Evolutionary conservation across 2,329 filamentous ascomycete genomes (phyloP).

Genomic region (Pyrenochaeta sp.): DNA sequence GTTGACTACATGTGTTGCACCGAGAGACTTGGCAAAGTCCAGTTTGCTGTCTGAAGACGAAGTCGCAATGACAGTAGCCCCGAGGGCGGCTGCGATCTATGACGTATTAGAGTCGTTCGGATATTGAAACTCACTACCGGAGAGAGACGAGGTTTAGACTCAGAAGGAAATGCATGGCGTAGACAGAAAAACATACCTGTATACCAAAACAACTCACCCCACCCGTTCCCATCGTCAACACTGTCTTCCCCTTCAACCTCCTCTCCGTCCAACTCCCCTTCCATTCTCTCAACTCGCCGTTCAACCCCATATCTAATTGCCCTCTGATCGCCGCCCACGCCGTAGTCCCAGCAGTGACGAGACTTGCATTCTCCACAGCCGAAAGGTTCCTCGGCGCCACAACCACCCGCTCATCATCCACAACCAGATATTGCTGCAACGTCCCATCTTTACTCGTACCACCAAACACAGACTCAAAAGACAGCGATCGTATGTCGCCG

Average conservation of each 20-base stretch:
- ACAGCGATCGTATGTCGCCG: constrained; percentile 17
- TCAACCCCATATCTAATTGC: constrained; percentile 10
- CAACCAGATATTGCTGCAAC: constrained; percentile 30
- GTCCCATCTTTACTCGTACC: constrained; percentile 44
- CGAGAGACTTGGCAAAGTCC: constrained; percentile 47
- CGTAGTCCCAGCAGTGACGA: constrained; percentile 31
- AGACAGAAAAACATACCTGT: constrained; percentile 9
- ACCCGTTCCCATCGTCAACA: constrained; percentile 69
- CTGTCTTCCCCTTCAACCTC: constrained; percentile 41
- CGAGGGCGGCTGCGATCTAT: constrained; percentile 31
- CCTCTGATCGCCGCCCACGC: constrained; percentile 28
- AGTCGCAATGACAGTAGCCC: constrained; percentile 64
- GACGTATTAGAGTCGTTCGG: constrained; percentile 38
- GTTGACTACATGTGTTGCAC: constrained; percentile 58
- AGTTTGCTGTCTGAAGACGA: constrained; percentile 64
- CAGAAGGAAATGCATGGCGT: neutral
- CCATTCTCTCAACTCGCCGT: constrained; percentile 9
- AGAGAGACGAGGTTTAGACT: constrained; percentile 22
- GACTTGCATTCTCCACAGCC: constrained; percentile 37
- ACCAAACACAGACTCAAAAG: constrained; percentile 35
- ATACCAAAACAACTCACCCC: constrained; percentile 51
- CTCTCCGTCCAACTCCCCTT: constrained; percentile 14
- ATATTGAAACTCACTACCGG: constrained; percentile 51
- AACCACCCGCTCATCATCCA: constrained; percentile 29
- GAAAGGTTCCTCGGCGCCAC: constrained; percentile 31